Evolutionary conservation across 805 yeast species (phyloP).

Genomic region (Candida oleophila): DNA sequence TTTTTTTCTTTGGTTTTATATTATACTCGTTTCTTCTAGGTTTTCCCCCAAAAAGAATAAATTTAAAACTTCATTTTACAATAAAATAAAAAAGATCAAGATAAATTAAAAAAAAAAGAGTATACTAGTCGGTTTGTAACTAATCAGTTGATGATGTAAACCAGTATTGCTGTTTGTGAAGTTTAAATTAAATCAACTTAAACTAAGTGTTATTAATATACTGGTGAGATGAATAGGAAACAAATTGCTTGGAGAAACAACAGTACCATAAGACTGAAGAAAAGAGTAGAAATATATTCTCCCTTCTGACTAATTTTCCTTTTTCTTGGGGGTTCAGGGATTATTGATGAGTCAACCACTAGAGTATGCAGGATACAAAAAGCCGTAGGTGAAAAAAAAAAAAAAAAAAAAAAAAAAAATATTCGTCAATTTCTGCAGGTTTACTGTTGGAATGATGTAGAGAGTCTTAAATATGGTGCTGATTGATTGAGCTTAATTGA

Average conservation of each 20-base stretch:
- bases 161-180: background rate
- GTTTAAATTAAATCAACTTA: background rate
- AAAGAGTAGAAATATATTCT: background rate
- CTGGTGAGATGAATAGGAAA: background rate
- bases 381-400: background rate
- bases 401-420: too few species aligned
- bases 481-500: background rate
- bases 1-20: background rate
- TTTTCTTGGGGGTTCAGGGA: background rate
- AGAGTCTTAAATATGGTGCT: background rate
- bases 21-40: background rate
- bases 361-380: background rate
- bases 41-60: background rate
- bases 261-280: background rate
- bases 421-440: background rate
- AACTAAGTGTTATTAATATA: background rate
- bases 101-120: background rate
- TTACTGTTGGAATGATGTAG: background rate
- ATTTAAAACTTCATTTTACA: constrained; percentile 2
- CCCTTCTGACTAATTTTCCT: background rate
- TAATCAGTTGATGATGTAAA: constrained; percentile 2
- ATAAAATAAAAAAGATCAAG: background rate
- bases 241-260: background rate
- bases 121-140: background rate
- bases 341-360: background rate